Conservation (phyloP, 768 basidiomycete genomes). For the Collybiopsis confluens region DNA sequence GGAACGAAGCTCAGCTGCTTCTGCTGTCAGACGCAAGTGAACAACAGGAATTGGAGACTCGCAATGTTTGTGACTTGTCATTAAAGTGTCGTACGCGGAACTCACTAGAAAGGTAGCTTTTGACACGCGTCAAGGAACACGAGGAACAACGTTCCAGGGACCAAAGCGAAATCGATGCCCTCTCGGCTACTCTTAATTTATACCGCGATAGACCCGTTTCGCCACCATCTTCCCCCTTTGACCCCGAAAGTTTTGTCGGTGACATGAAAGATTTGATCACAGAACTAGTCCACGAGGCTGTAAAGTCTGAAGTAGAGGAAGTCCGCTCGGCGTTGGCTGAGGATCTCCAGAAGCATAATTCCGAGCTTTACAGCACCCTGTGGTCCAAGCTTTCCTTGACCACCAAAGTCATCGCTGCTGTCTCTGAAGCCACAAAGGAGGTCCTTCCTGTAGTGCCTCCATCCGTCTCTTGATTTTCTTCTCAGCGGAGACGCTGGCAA, state of each 20-base stretch:
- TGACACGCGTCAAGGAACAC: background rate
- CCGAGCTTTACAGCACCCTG: background rate
- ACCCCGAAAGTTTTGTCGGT: background rate
- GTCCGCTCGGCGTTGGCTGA: background rate
- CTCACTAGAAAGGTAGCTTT: background rate
- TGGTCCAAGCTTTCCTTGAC: slow-evolving; percentile 2
- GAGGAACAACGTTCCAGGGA: background rate
- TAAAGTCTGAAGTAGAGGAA: slow-evolving; percentile 1
- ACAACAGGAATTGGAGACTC: background rate
- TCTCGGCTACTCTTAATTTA: background rate
- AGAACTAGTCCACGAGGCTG: background rate
- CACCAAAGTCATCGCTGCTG: slow-evolving; percentile 1
- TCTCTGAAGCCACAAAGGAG: background rate
- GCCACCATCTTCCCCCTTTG: slow-evolving; percentile 5
- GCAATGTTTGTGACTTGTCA: background rate
- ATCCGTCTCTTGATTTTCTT: background rate
- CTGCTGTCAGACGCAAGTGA: background rate
- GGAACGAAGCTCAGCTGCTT: background rate
- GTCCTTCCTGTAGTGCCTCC: background rate
- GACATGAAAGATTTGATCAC: slow-evolving; percentile 2
- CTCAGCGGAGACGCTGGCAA: too few relatives aligned
- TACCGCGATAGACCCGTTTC: slow-evolving; percentile 1
- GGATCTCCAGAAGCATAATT: slow-evolving; percentile 1
- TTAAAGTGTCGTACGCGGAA: background rate
- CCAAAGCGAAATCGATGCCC: background rate